These are phyloP conservation scores for Puccinia novopanici DNA, from an alignment of 1,284 basidiomycete species.

Conservation along the genomic window DNA sequence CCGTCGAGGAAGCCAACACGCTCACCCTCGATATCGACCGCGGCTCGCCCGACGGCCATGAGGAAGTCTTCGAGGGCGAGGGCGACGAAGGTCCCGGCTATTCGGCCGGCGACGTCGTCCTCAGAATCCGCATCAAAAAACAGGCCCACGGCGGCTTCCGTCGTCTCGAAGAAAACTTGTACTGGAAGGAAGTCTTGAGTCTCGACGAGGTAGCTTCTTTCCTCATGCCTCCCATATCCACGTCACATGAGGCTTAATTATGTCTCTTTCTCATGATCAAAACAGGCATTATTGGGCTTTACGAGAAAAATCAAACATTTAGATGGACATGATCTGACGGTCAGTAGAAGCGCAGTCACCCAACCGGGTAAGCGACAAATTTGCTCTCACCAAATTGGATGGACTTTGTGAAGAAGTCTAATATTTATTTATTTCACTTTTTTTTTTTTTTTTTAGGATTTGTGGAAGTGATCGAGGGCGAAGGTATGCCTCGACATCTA, in stretches of 20 bases:
- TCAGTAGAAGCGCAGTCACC: constrained; percentile 75
- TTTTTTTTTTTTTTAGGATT: constrained; percentile 64
- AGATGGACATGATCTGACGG: constrained; percentile 76
- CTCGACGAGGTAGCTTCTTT: constrained; percentile 74
- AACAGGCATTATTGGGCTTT: constrained; percentile 76
- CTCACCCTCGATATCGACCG: constrained; percentile 78
- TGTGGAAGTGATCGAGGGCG: constrained; percentile 78
- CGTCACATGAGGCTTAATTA: no score
- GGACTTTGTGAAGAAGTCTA: background rate
- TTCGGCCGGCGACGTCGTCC: constrained; percentile 85
- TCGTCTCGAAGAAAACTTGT: constrained; percentile 81
- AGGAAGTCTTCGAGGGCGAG: constrained; percentile 87
- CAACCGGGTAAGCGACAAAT: constrained; percentile 70
- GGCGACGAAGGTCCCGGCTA: constrained; percentile 89
- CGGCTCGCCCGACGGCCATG: constrained; percentile 86
- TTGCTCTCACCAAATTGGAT: constrained; percentile 2
- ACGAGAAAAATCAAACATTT: constrained; percentile 82
- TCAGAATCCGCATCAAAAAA: constrained; percentile 75
- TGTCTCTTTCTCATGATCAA: background rate
- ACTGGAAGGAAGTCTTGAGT: constrained; percentile 84
- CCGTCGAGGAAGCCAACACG: constrained; percentile 66
- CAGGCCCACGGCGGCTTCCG: constrained; percentile 72
- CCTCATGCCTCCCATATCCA: background rate
- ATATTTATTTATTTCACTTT: background rate
- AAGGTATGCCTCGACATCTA: constrained; percentile 65